A percentile compares a stretch with the other conserved stretches of the same genome.
Evolutionary conservation across 1,284 basidiomycete genomes (phyloP).

Genomic region (Neonothopanus nambi): DNA sequence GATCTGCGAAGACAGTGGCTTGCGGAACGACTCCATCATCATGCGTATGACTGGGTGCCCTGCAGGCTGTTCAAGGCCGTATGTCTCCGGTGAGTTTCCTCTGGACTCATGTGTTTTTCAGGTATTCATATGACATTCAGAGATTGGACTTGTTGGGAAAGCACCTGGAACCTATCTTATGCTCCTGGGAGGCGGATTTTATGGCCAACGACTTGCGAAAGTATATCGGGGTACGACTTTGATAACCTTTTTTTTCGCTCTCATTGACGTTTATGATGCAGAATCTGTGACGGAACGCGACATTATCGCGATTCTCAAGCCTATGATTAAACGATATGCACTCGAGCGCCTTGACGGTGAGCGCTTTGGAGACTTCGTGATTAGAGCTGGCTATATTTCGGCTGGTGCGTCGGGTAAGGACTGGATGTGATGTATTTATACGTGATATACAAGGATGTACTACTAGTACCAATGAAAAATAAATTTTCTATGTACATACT

Average conservation of each 20-base stretch:
- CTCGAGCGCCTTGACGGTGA: constrained; percentile 89
- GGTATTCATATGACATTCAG: constrained; percentile 34
- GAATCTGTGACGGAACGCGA: constrained; percentile 94
- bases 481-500: too few species aligned
- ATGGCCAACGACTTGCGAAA: constrained; percentile 93
- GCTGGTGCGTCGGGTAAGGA: neutral
- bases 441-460: too few species aligned
- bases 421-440: neutral
- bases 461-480: too few species aligned
- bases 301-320: constrained; percentile 85
- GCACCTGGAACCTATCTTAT: constrained; percentile 93
- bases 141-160: constrained; percentile 96
- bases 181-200: constrained; percentile 94
- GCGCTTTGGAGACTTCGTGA: constrained; percentile 94
- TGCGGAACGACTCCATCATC: constrained; percentile 91
- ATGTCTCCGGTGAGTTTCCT: constrained; percentile 70
- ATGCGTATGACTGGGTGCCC: constrained; percentile 99
- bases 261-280: too few species aligned
- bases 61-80: constrained; percentile 92
- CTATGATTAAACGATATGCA: constrained; percentile 94
- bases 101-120: constrained; percentile 3
- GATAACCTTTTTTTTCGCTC: too few species aligned
- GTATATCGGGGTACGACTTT: constrained; percentile 85
- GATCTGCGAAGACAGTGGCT: constrained; percentile 90
- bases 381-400: constrained; percentile 70